Evolutionary conservation across 306 rosid species (phyloP), one percentile per base, ranked within the genome.

Genomic region (Fragaria vesca): DNA sequence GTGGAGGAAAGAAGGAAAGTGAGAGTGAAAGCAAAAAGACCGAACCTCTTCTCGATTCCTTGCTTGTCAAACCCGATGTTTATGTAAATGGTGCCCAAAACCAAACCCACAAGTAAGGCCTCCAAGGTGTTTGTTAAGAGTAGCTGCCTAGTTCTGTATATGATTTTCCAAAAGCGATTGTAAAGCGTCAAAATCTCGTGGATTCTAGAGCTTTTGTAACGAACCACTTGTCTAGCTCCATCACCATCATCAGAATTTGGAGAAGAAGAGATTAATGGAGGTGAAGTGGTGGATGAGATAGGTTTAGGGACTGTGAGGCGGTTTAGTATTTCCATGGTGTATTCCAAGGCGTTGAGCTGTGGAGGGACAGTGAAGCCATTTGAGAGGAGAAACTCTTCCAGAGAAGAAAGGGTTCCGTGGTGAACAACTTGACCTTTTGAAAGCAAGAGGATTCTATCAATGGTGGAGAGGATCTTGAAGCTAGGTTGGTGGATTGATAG

Each of bases 401-500:
- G 90, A 0, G 96, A 86, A 46, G 87, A 79, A 57, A 92, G 82
- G 13, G 80, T 83, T 65, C 97, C 98, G 20, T 95, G 97, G 58
- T 95, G 96, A 52, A 95, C 85, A 0, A 95, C 93, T 3, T 66
- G 66, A 0, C 98, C 97, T 78, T 89, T 89, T 2, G 89, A 89
- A 0, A 95, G 86, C 79, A 95, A 17, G 17, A 95, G 81, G 75
- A 95, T 85, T 52, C 78, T 83, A 58, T 91, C 97, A 68, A 92
- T 90, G 72, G 85, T 72, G 1, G 98, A 91, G 78, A 91, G 87
- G 74, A 95, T 91, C 80, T 88, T 91, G 85, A 89, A 87, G 78
- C 96, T 95, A 0, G 98, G 98, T 65, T 95, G 98, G 78, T 95
- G 97, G 72, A 95, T 95, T 0, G 98, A 95, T 21, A 95, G 82